Base-by-base conservation (phyloP, 2,329 filamentous ascomycete species). In the Bipolaris oryzae region DNA sequence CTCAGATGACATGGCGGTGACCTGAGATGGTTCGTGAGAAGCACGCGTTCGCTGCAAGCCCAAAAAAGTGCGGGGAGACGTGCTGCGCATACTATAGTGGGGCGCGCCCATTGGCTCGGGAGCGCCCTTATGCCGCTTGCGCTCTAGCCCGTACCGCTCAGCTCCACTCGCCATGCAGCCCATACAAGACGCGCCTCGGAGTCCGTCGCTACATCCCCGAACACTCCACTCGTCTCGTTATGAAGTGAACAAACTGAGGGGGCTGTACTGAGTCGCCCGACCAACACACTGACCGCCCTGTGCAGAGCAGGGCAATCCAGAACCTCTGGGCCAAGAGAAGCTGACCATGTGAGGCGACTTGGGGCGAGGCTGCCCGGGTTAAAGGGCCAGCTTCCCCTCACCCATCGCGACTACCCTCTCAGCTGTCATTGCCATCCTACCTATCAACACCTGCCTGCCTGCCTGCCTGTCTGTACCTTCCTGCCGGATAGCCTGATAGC, bases 311-410 rank as follows among this genome's bases (percentile, higher is more conserved):
- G 11, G 47, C 39, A 51, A 51, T 50, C 53, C 38, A 59, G 55
- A 53, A 44, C 45, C 20, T 11, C 21, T 16, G 13, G 38, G 52
- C 58, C 45, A 61, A 53, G 49, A 18, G 34, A 37, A 38, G 47
- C 51, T 38, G 42, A 42, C 37, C 45, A 18, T 38, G 41, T 5
- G 21, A 21, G 21, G 21, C 21, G 21, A 5, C 21, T 21, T 21
- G 21, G 23, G 23, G 25, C 28, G 50, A 52, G 38, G 54, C 45
- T 57, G 38, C 38, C 34, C 18, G 50, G 50, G 23, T 48, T 57
- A 57, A 62, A 62, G 47, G 42, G 50, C 48, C 43, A 55, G 59
- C 56, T 62, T 62, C 59, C 59, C 59, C 59, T 62, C 59, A 51
- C 48, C 39, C 39, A 28, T 52, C 46, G 45, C 45, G 33, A 57